Evolutionary conservation across 2,329 filamentous ascomycete genomes (phyloP).

Genomic region (Elsinoe batatas): DNA sequence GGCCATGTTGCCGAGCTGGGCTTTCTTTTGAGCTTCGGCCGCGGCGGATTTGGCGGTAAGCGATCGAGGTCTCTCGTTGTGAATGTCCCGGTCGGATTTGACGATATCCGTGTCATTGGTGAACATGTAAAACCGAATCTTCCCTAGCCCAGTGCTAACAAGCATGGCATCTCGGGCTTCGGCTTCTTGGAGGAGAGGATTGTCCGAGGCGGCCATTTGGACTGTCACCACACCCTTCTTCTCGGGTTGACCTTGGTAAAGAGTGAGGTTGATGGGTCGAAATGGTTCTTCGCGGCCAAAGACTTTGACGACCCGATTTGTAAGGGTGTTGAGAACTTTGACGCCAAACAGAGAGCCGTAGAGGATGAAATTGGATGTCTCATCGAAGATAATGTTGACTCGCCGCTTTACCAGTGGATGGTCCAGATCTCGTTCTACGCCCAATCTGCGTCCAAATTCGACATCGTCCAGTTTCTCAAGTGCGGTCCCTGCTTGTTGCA

Average conservation of each 20-base stretch:
- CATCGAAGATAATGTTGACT: slow-evolving; percentile 85
- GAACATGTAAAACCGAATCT: slow-evolving; percentile 96
- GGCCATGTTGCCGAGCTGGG: slow-evolving; percentile 67
- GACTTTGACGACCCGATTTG: slow-evolving; percentile 81
- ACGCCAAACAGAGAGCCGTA: slow-evolving; percentile 88
- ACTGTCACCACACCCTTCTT: slow-evolving; percentile 90
- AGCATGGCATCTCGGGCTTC: slow-evolving; percentile 86
- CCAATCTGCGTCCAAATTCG: slow-evolving; percentile 82
- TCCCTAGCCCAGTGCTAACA: slow-evolving; percentile 71
- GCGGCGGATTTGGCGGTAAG: slow-evolving; percentile 43
- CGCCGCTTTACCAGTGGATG: slow-evolving; percentile 56
- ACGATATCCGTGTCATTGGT: slow-evolving; percentile 78
- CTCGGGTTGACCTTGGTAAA: slow-evolving; percentile 93
- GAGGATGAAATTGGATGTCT: slow-evolving; percentile 88
- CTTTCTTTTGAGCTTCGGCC: slow-evolving; percentile 47
- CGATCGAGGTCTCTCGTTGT: slow-evolving; percentile 82
- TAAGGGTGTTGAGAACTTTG: slow-evolving; percentile 93
- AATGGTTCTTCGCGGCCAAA: slow-evolving; percentile 87
- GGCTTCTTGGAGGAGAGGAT: slow-evolving; percentile 85
- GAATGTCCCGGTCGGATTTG: slow-evolving; percentile 78
- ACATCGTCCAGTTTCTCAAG: slow-evolving; percentile 74
- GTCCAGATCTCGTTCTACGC: slow-evolving; percentile 78
- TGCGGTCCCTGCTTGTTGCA: slow-evolving; percentile 88
- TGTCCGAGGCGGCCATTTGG: slow-evolving; percentile 91
- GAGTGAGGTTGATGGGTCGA: slow-evolving; percentile 66